These are phyloP conservation scores for Komagataella pastoris DNA, from an alignment of 805 yeast species.

Conservation along the genomic window DNA sequence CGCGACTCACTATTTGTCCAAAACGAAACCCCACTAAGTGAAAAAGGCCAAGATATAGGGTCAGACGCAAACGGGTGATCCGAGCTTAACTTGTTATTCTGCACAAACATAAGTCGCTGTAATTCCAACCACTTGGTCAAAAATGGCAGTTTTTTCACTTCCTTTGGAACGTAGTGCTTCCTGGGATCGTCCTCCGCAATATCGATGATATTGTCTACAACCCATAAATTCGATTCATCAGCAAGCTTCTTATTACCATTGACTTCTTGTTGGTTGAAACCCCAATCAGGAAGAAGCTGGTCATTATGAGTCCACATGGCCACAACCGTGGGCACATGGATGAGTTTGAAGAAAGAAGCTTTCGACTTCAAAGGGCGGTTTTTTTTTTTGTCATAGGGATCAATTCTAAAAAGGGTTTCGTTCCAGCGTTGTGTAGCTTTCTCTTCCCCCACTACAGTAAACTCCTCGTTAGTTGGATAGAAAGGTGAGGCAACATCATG, in stretches of 20 bases:
- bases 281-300: slow-evolving; percentile 89
- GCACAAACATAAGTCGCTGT: slow-evolving; percentile 81
- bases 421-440: slow-evolving; percentile 42
- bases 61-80: slow-evolving; percentile 94
- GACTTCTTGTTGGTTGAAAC: slow-evolving; percentile 79
- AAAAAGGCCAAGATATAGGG: slow-evolving; percentile 86
- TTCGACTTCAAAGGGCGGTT: slow-evolving; percentile 49
- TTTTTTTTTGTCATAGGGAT: slow-evolving; percentile 41
- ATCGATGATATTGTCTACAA: slow-evolving; percentile 53
- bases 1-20: slow-evolving; percentile 67
- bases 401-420: slow-evolving; percentile 69
- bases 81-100: slow-evolving; percentile 74
- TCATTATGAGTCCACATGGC: slow-evolving; percentile 92
- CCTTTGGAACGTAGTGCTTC: slow-evolving; percentile 49
- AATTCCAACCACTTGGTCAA: slow-evolving; percentile 81
- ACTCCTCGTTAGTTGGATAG: slow-evolving; percentile 87
- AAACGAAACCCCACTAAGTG: slow-evolving; percentile 85
- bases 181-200: slow-evolving; percentile 42
- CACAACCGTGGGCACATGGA: slow-evolving; percentile 80
- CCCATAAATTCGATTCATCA: slow-evolving; percentile 65
- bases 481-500: slow-evolving; percentile 96
- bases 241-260: slow-evolving; percentile 81
- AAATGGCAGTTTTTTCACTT: slow-evolving; percentile 53
- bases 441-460: slow-evolving; percentile 59
- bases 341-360: slow-evolving; percentile 51